Evolutionary conservation across 2,329 filamentous ascomycete genomes (phyloP).

Genomic region (Aspergillus udagawae): DNA sequence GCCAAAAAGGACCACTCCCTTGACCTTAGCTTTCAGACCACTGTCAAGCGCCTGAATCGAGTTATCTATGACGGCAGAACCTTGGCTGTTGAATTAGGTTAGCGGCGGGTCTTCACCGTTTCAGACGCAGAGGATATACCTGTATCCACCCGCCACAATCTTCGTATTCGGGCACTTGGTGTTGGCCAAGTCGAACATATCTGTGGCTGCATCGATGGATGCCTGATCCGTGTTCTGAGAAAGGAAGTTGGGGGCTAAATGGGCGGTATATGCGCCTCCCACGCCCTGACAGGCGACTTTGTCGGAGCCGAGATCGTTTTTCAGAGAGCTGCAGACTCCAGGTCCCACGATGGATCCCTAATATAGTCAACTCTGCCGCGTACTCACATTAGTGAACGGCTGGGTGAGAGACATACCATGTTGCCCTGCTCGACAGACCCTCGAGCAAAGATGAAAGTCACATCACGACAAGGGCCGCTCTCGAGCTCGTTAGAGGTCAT

Average conservation of each 20-base stretch:
- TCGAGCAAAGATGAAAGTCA: slow-evolving; percentile 41
- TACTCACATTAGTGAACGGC: not conserved
- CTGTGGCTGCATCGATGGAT: slow-evolving; percentile 39
- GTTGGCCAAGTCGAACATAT: slow-evolving; percentile 39
- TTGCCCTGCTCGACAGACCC: slow-evolving; percentile 40
- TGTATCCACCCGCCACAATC: slow-evolving; percentile 43
- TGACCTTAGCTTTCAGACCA: slow-evolving; percentile 25
- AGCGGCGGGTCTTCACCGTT: slow-evolving; percentile 4
- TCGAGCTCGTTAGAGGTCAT: slow-evolving; percentile 35
- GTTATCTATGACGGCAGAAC: slow-evolving; percentile 43
- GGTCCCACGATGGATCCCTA: slow-evolving; percentile 30
- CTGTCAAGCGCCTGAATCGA: slow-evolving; percentile 34
- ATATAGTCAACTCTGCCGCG: not conserved
- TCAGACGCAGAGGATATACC: slow-evolving; percentile 23
- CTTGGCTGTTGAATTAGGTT: slow-evolving; percentile 28
- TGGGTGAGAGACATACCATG: slow-evolving; percentile 22
- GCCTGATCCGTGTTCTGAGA: slow-evolving; percentile 34
- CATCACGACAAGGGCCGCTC: slow-evolving; percentile 31
- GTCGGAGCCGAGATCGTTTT: slow-evolving; percentile 17
- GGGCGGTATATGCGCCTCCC: slow-evolving; percentile 39
- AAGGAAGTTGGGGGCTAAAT: slow-evolving; percentile 34
- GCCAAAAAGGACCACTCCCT: slow-evolving; percentile 42
- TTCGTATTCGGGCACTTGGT: slow-evolving; percentile 43
- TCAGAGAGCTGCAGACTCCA: slow-evolving; percentile 24
- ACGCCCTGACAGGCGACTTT: slow-evolving; percentile 43